Evolutionary conservation across 2,329 filamentous ascomycete species (phyloP), one percentile per base, ranked within the genome.

Genomic region (Colletotrichum spinosum): DNA sequence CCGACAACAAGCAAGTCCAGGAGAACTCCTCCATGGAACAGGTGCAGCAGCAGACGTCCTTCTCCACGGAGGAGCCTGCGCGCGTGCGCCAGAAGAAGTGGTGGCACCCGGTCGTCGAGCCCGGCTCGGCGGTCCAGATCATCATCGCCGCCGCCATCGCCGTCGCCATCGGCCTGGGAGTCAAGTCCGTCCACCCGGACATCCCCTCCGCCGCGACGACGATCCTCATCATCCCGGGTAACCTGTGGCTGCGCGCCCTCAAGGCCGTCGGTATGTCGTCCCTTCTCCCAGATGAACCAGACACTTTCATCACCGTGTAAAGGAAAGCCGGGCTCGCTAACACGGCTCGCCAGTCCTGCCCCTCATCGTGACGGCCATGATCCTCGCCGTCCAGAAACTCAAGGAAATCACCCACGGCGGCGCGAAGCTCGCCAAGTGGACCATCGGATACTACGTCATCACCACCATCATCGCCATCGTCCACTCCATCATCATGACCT

Each of bases 291-390:
- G 3, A 25, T 25, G 25, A 25, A 25, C 4, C 25, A 5, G 25
- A 25, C 25, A 25, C 25, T 25, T 3, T 25, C 25, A 4, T 25
- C 25, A 4, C 25, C 25, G 4, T 25, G 1, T 17, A 25, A 4
- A 25, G 4, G 4, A 25, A 25, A 25, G 25, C 25, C 25, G 25
- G 25, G 25, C 25, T 25, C 25, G 25, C 48, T 65, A 48, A 66
- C 53, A 46, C 8, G 39, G 8, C n/a, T 17, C 3, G 11, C 6
- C 5, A 84, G 83, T 86, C 1, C 75, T 86, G 2, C 83, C 83
- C 2, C 72, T 86, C 58, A 86, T 86, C 46, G 75, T 85, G 34
- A 80, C 78, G 8, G 83, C 84, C 33, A 85, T 86, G 77, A 80
- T 86, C 51, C 75, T 85, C 15, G 81, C 83, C 6, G 75, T 86